phyloP scores from a whole-genome alignment of 2,329 filamentous ascomycete genomes.

The Botrytis hyacinthi region DNA sequence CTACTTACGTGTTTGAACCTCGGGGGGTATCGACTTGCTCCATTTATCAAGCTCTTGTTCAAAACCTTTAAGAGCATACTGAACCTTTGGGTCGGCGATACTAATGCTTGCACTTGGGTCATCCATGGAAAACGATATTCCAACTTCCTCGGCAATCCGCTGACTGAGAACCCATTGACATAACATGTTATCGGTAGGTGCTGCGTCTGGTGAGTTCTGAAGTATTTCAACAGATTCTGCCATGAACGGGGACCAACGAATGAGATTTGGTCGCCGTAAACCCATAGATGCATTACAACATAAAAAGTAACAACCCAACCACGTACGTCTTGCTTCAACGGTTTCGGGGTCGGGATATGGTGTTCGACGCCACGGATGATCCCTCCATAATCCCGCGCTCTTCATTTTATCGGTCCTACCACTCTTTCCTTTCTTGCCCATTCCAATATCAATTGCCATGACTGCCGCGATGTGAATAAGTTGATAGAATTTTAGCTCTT shows the following conservation, averaged over 20 bases:
- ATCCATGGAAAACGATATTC: constrained; percentile 54
- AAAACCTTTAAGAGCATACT: constrained; percentile 53
- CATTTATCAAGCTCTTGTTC: constrained; percentile 52
- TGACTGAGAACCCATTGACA: constrained; percentile 46
- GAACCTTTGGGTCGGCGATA: constrained; percentile 54
- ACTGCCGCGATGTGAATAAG: constrained; percentile 52
- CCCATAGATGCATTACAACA: constrained; percentile 45
- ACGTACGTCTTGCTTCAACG: constrained; percentile 39
- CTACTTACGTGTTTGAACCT: constrained; percentile 37
- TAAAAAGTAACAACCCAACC: constrained; percentile 40
- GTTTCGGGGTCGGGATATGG: constrained; percentile 38
- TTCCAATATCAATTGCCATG: constrained; percentile 45
- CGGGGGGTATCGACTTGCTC: constrained; percentile 44
- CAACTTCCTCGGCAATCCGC: constrained; percentile 55
- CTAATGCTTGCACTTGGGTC: constrained; percentile 43
- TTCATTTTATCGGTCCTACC: constrained; percentile 32
- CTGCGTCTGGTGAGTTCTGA: constrained; percentile 43
- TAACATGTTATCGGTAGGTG: constrained; percentile 42
- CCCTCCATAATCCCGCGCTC: constrained; percentile 45
- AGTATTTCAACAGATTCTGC: constrained; percentile 46
- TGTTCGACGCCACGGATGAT: constrained; percentile 45
- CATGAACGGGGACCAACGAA: constrained; percentile 46
- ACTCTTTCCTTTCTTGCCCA: constrained; percentile 39
- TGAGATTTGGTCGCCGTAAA: constrained; percentile 46
- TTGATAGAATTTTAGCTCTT: constrained; percentile 50